Percentiles rank a stretch among this genome's conserved stretches.
These are phyloP conservation scores for Calendula officinalis DNA, from an alignment of 129 eudicot genomes.

Conservation along the genomic window DNA sequence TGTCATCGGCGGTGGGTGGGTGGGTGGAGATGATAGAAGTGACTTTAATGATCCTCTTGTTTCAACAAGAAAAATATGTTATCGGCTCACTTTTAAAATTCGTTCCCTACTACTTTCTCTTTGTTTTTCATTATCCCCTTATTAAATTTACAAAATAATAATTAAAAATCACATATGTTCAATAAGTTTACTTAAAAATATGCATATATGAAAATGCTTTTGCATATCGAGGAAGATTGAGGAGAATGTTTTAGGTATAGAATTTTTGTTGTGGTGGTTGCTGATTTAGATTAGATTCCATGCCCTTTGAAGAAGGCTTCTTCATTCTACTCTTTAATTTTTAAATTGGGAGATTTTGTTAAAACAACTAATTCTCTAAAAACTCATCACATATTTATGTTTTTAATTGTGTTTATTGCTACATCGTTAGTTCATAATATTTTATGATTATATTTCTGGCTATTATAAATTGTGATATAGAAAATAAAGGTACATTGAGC, in stretches of 20 bases:
- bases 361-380: background rate
- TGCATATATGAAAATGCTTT: slow-evolving; percentile 6
- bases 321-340: slow-evolving; percentile 38
- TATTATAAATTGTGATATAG: too few species aligned
- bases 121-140: slow-evolving; percentile 12
- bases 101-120: slow-evolving; percentile 16
- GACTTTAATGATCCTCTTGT: slow-evolving; percentile 21
- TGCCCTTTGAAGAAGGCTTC: slow-evolving; percentile 69
- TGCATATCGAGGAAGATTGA: slow-evolving; percentile 8
- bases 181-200: background rate
- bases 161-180: background rate
- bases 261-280: slow-evolving; percentile 30
- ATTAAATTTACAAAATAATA: slow-evolving; percentile 5
- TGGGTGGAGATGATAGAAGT: slow-evolving; percentile 31
- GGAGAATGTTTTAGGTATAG: slow-evolving; percentile 30
- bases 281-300: slow-evolving; percentile 50
- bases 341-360: slow-evolving; percentile 10
- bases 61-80: background rate
- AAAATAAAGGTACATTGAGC: too few species aligned
- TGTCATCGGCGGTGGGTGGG: slow-evolving; percentile 34
- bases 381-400: slow-evolving; percentile 10
- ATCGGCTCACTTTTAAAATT: slow-evolving; percentile 10
- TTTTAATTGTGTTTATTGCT: background rate
- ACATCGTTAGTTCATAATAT: background rate
- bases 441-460: too few species aligned